Evolutionary conservation across 805 yeast genomes (phyloP).

Genomic region (Candida wancherniae): DNA sequence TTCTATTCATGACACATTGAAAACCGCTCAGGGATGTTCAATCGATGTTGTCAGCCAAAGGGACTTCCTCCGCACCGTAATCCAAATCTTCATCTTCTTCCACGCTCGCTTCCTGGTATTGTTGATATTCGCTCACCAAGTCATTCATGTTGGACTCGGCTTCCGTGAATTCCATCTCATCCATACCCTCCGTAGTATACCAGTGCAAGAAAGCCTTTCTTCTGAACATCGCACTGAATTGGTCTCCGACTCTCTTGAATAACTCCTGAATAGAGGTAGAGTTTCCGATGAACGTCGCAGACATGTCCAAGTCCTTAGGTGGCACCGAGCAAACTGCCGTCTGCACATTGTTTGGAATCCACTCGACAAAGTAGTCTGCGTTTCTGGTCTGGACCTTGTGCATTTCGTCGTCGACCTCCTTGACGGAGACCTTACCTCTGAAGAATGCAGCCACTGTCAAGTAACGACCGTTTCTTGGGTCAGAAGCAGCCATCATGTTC

Average conservation of each 20-base stretch:
- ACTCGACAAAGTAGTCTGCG: constrained; percentile 81
- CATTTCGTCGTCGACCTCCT: constrained; percentile 95
- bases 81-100: constrained; percentile 76
- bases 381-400: constrained; percentile 76
- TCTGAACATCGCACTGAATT: constrained; percentile 87
- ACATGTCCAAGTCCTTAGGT: constrained; percentile 78
- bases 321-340: constrained; percentile 91
- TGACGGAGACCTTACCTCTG: constrained; percentile 88
- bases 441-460: constrained; percentile 91
- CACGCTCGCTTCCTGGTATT: constrained; percentile 78
- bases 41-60: constrained; percentile 49
- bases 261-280: constrained; percentile 90
- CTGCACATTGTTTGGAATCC: constrained; percentile 96
- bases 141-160: constrained; percentile 91
- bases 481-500: constrained; percentile 95
- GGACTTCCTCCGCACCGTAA: constrained; percentile 58
- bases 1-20: constrained; percentile 3
- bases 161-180: constrained; percentile 88
- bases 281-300: constrained; percentile 91
- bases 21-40: constrained; percentile 16
- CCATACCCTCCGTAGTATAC: constrained; percentile 97
- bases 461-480: constrained; percentile 87
- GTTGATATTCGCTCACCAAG: constrained; percentile 83
- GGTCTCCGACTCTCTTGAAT: constrained; percentile 84
- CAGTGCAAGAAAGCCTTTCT: constrained; percentile 95